Evolutionary conservation across 495 filamentous ascomycete genomes (phyloP).

Genomic region (Penicillium parvum): DNA sequence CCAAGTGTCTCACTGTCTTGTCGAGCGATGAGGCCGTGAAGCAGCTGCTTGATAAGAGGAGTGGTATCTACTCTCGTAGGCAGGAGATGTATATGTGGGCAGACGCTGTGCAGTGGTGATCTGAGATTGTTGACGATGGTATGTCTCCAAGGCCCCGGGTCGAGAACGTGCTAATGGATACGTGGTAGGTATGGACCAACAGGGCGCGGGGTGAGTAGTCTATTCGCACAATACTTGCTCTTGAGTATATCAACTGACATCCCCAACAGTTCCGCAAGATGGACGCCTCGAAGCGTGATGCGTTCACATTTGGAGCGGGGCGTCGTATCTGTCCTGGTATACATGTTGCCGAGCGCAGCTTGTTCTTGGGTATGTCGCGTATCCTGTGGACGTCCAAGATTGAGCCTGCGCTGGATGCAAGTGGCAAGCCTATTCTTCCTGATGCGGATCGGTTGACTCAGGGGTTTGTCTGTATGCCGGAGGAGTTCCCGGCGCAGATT

Average conservation of each 20-base stretch:
- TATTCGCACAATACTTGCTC: too few species aligned
- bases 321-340: slow-evolving; percentile 31
- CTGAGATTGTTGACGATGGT: slow-evolving; percentile 34
- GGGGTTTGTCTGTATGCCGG: slow-evolving; percentile 40
- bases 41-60: slow-evolving; percentile 56
- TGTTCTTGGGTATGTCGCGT: slow-evolving; percentile 49
- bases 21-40: slow-evolving; percentile 52
- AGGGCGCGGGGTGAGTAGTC: slow-evolving; percentile 20
- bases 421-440: slow-evolving; percentile 14
- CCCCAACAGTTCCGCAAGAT: slow-evolving; percentile 28
- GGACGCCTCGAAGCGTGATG: slow-evolving; percentile 29
- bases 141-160: not conserved
- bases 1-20: slow-evolving; percentile 55
- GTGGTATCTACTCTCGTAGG: slow-evolving; percentile 58
- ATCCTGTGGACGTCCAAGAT: slow-evolving; percentile 52
- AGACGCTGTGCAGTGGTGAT: slow-evolving; percentile 30
- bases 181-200: slow-evolving; percentile 21
- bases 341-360: slow-evolving; percentile 31
- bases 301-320: slow-evolving; percentile 28
- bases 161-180: not conserved
- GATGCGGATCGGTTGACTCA: slow-evolving; percentile 25
- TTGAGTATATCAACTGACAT: not conserved
- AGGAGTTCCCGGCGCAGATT: slow-evolving; percentile 29
- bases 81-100: slow-evolving; percentile 43
- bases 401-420: slow-evolving; percentile 7